These are phyloP conservation scores for Fonsecaea multimorphosa DNA, from an alignment of 2,329 filamentous ascomycete species.

Conservation along the genomic window DNA sequence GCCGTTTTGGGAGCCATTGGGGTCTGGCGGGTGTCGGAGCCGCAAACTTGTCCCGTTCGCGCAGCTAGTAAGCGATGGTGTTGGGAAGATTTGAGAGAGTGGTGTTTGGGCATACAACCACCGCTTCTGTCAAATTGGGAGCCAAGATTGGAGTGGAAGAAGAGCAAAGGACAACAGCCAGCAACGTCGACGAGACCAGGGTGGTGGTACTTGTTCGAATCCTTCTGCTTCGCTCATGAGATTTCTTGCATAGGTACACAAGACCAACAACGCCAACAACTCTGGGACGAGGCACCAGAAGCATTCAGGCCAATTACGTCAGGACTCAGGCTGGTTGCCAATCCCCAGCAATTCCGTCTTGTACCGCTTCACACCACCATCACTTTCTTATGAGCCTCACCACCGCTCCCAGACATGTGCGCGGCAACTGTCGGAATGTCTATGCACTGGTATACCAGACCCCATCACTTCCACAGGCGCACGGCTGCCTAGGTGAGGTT, in stretches of 20 bases:
- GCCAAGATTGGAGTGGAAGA: not conserved
- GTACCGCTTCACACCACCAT: not conserved
- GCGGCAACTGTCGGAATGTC: not conserved
- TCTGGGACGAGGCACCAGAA: not conserved
- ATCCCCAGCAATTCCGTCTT: not conserved
- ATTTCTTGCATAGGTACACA: not conserved
- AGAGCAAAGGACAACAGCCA: not conserved
- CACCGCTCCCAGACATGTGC: not conserved
- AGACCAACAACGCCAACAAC: too few species aligned
- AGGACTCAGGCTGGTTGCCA: not conserved
- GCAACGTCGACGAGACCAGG: not conserved
- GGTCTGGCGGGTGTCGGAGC: not conserved
- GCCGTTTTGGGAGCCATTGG: conserved; percentile 41
- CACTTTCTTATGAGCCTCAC: not conserved
- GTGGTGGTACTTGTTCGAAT: not conserved
- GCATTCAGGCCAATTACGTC: not conserved
- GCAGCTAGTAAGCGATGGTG: not conserved
- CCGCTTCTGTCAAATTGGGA: not conserved
- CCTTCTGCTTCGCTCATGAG: not conserved
- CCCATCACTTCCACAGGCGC: not conserved
- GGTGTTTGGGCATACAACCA: conserved; percentile 17
- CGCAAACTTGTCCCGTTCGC: too few species aligned
- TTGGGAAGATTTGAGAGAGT: not conserved
- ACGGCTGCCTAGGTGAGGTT: conserved; percentile 7
- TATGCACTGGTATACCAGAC: not conserved